These are phyloP conservation scores for Polytolypa hystricis DNA, from an alignment of 2,329 filamentous ascomycete species.

Conservation along the genomic window DNA sequence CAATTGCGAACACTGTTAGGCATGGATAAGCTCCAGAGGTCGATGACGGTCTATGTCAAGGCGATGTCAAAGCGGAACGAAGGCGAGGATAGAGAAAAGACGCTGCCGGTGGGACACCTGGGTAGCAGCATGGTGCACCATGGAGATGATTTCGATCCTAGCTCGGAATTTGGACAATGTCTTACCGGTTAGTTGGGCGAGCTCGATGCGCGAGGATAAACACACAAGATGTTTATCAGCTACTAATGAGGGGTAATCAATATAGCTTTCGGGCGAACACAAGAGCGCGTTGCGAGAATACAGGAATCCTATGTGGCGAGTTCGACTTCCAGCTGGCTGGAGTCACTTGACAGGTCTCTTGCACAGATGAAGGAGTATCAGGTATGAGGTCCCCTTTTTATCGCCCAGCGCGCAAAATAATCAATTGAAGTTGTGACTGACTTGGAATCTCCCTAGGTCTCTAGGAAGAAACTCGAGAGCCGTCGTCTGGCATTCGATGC, in stretches of 20 bases:
- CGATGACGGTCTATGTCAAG: conserved; percentile 78
- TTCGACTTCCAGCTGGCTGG: conserved; percentile 74
- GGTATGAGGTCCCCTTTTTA: conserved; percentile 46
- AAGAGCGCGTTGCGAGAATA: conserved; percentile 74
- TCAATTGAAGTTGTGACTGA: conserved; percentile 14
- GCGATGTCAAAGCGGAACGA: conserved; percentile 76
- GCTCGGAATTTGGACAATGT: conserved; percentile 85
- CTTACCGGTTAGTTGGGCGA: conserved; percentile 50
- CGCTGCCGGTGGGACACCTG: conserved; percentile 64
- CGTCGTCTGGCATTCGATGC: conserved; percentile 85
- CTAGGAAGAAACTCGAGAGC: conserved; percentile 88
- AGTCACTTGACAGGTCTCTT: conserved; percentile 78
- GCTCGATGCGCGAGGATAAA: no score
- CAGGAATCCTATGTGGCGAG: conserved; percentile 74
- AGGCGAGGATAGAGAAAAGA: conserved; percentile 79
- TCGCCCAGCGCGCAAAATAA: no score
- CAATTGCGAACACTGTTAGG: conserved; percentile 47
- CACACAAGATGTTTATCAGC: no score
- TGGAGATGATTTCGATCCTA: conserved; percentile 81
- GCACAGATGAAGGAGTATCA: conserved; percentile 98
- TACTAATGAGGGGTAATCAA: no score
- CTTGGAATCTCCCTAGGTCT: conserved; percentile 39
- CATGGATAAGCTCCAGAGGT: conserved; percentile 79
- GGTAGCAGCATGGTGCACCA: conserved; percentile 79
- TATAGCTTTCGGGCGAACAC: conserved; percentile 65